Evolutionary conservation across 1,284 basidiomycete species (phyloP).

Genomic region (Pascua sp.): DNA sequence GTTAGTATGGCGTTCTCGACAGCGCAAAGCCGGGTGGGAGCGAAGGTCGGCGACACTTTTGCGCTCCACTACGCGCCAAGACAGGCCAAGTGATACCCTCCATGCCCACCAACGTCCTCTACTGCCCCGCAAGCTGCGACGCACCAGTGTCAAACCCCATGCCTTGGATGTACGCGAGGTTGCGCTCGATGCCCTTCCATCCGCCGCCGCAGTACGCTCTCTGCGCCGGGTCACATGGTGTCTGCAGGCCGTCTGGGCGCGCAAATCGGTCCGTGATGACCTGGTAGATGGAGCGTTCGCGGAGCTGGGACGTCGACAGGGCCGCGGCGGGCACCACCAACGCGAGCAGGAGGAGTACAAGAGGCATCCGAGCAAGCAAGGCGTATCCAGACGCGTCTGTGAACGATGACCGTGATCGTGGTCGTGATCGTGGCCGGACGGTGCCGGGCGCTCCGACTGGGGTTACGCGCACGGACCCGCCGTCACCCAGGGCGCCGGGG

Average conservation of each 20-base stretch:
- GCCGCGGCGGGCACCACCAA: slow-evolving; percentile 26
- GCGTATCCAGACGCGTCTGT: too few species aligned
- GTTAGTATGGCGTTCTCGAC: neutral
- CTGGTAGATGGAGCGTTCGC: slow-evolving; percentile 47
- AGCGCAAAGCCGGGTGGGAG: too few species aligned
- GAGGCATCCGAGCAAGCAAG: neutral
- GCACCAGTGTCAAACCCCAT: slow-evolving; percentile 49
- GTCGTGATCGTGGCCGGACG: neutral
- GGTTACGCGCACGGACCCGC: too few species aligned
- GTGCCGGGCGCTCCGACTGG: too few species aligned
- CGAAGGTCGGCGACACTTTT: too few species aligned
- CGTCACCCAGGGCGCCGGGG: too few species aligned
- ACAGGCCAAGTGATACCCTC: too few species aligned
- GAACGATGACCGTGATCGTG: neutral
- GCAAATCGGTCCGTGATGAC: slow-evolving; percentile 48
- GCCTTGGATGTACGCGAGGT: slow-evolving; percentile 47
- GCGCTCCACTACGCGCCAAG: too few species aligned
- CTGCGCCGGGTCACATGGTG: slow-evolving; percentile 27
- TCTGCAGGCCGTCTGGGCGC: slow-evolving; percentile 25
- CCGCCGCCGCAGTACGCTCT: slow-evolving; percentile 45
- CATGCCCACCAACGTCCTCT: too few species aligned
- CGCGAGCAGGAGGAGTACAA: neutral
- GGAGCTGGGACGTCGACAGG: slow-evolving; percentile 33
- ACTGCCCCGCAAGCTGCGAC: neutral
- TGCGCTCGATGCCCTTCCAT: slow-evolving; percentile 36